Conservation (phyloP, 352 stramenopile genomes). For the Elongisporangium undulatum region DNA sequence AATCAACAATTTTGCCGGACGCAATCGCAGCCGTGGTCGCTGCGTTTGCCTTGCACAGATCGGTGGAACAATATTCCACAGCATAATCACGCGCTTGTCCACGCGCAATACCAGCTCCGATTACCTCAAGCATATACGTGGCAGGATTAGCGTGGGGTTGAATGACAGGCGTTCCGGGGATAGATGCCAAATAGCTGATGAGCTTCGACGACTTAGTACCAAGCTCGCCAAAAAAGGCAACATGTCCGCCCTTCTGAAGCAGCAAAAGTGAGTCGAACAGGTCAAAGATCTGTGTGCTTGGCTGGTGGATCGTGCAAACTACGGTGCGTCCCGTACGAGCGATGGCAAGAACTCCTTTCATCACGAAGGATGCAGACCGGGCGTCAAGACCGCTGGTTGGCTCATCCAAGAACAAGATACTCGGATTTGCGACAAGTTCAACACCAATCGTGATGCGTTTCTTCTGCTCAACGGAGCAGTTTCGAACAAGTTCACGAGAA, state of each 20-base stretch:
- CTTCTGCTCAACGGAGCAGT: conserved; percentile 86
- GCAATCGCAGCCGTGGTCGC: conserved; percentile 21
- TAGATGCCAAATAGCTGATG: conserved; percentile 80
- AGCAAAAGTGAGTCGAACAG: conserved; percentile 90
- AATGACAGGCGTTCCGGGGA: conserved; percentile 64
- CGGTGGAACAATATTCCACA: conserved; percentile 38
- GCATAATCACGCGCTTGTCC: conserved; percentile 64
- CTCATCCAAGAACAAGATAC: conserved; percentile 93
- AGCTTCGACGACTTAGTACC: conserved; percentile 69
- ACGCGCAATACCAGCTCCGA: conserved; percentile 46
- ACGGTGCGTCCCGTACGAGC: conserved; percentile 82
- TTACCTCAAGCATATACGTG: conserved; percentile 80
- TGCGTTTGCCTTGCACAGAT: conserved; percentile 25
- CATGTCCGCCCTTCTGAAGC: conserved; percentile 58
- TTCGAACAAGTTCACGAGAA: conserved; percentile 33
- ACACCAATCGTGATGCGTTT: conserved; percentile 94
- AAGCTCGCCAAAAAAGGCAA: conserved; percentile 74
- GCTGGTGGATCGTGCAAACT: conserved; percentile 58
- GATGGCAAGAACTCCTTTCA: conserved; percentile 80
- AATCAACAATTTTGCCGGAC: conserved; percentile 17
- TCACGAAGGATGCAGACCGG: conserved; percentile 83
- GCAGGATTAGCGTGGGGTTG: conserved; percentile 66
- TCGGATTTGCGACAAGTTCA: conserved; percentile 91
- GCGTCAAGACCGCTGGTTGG: conserved; percentile 88
- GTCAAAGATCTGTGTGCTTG: conserved; percentile 89